Evolutionary conservation across 768 basidiomycete genomes (phyloP).

Genomic region (Clitopilus passeckerianus): DNA sequence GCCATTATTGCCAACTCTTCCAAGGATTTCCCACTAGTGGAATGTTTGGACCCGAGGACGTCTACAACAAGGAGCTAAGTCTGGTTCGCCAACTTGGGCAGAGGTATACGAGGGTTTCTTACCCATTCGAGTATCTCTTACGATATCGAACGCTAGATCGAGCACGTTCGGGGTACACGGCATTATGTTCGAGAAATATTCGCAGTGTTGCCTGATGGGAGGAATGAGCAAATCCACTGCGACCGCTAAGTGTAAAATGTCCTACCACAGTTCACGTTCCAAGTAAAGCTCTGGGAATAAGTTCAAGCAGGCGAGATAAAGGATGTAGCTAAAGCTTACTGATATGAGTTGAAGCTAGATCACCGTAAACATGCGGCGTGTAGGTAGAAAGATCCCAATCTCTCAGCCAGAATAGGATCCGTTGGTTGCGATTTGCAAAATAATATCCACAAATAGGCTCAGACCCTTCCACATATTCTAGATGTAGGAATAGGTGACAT

Average conservation of each 20-base stretch:
- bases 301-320: background rate
- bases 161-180: background rate
- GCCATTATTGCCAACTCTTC: background rate
- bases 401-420: background rate
- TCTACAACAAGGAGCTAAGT: background rate
- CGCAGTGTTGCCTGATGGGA: background rate
- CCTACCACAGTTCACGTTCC: background rate
- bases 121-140: background rate
- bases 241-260: too few species aligned
- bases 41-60: background rate
- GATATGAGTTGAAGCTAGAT: background rate
- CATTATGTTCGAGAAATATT: background rate
- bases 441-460: background rate
- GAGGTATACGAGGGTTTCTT: background rate
- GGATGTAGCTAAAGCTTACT: background rate
- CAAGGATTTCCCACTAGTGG: background rate
- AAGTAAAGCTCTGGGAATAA: background rate
- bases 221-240: background rate
- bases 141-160: background rate
- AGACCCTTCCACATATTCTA: background rate
- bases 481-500: background rate
- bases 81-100: too few species aligned
- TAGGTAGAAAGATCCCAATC: background rate
- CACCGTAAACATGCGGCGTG: background rate
- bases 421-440: background rate